Base-by-base conservation (phyloP, 1,139 yeast species). In the Yamadazyma dendronema region DNA sequence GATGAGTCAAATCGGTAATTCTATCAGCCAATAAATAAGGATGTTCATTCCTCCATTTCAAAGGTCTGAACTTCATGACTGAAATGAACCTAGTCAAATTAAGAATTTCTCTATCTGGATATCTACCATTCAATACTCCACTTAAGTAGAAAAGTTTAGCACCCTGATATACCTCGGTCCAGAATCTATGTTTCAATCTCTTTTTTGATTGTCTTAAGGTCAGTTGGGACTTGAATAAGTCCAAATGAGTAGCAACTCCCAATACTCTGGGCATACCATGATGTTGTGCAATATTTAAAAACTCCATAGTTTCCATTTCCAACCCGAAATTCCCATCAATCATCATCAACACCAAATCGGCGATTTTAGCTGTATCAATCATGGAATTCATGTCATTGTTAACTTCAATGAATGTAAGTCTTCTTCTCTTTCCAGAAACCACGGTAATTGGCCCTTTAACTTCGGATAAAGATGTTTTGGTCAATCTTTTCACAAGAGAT, bases 291-390 rank as follows among this genome's bases (percentile, higher is more conserved):
- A 94, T 78, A 56, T 94, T 94, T 47, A 94, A 73, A 57, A 94
- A 94, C 62, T 94, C 99, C 98, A 94, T 94, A 12, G 98, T 94
- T 62, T 94, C 99, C 99, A 94, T 94, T 66, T 94, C 99, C 46
- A 94, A 81, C 4, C 99, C 99, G 59, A 88, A 94, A 60, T 94
- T 94, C 44, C 98, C 98, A 65, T 94, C 99, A 45, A 94, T 81
- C 73, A 92, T 67, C 43, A 94, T 62, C 39, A 94, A 70, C 15
- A 94, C 96, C 46, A 94, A 71, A 61, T 94, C 99, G 0, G 97
- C 97, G 38, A 90, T 80, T 56, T 94, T 94, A 25, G 98, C 96
- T 30, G 94, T 79, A 64, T 94, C 99, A 31, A 90, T 81, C 98
- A 94, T 92, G 3, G 96, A 83, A 58, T 89, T 90, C 56, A 94